Percentiles rank a stretch among this genome's conserved stretches.
These are phyloP conservation scores for Leptoxyphium fumago DNA, from an alignment of 2,329 filamentous ascomycete species.

Conservation along the genomic window DNA sequence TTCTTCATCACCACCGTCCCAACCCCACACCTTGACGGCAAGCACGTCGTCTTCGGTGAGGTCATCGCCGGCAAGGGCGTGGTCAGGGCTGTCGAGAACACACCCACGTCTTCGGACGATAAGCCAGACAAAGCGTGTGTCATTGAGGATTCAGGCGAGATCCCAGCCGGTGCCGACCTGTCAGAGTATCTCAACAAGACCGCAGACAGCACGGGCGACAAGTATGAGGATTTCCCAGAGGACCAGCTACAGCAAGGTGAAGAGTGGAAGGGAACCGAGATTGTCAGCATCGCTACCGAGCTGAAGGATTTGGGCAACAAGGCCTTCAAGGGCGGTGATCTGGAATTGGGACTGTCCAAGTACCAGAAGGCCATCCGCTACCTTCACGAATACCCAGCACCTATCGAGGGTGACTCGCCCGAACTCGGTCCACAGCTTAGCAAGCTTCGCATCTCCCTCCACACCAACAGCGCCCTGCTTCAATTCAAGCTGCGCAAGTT, in stretches of 20 bases:
- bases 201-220: slow-evolving; percentile 71
- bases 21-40: slow-evolving; percentile 88
- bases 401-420: slow-evolving; percentile 51
- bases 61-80: slow-evolving; percentile 86
- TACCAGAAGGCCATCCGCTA: slow-evolving; percentile 91
- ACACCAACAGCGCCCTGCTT: slow-evolving; percentile 78
- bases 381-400: slow-evolving; percentile 67
- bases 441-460: slow-evolving; percentile 65
- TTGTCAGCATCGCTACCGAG: slow-evolving; percentile 65
- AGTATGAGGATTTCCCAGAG: slow-evolving; percentile 91
- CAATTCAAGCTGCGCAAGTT: slow-evolving; percentile 66
- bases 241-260: slow-evolving; percentile 46
- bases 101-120: slow-evolving; percentile 58
- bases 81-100: slow-evolving; percentile 78
- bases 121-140: slow-evolving; percentile 60
- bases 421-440: slow-evolving; percentile 53
- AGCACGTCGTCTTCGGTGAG: slow-evolving; percentile 95
- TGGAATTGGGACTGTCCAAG: slow-evolving; percentile 62
- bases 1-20: slow-evolving; percentile 95
- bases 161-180: slow-evolving; percentile 54
- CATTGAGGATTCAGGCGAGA: slow-evolving; percentile 73
- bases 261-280: slow-evolving; percentile 49
- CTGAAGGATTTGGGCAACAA: slow-evolving; percentile 88
- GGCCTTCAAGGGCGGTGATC: slow-evolving; percentile 70
- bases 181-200: slow-evolving; percentile 50